Base-by-base conservation (phyloP, 805 yeast genomes). In the Yarrowia bubula region DNA sequence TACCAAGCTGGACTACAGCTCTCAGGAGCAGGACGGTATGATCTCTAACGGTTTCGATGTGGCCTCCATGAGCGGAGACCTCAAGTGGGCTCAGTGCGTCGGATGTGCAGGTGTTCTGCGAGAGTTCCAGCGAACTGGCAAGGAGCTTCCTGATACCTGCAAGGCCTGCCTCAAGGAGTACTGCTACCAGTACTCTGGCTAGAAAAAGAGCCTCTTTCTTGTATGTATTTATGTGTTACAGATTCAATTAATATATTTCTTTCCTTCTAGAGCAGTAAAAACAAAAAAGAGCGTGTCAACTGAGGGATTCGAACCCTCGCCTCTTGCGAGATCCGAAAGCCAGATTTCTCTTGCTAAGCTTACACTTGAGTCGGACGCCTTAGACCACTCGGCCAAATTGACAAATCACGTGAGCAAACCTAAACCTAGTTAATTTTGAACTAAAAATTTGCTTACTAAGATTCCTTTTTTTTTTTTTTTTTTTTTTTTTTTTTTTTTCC, bases 31-130 rank as follows among this genome's bases (percentile, higher is more conserved):
- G 70, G 75, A 78, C 53, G 79, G 81, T 0, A 82, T 90, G 79
- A 84, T 91, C 67, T 75, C 80, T 71, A 91, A 91, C 73, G 96
- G 96, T 17, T 89, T 86, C 74, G 92, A 89, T 70, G 82, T 85
- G 11, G 82, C 89, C 15, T 80, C 93, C 1, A 83, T 84, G 41
- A 88, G 96, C 8, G 74, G 86, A 28, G 96, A 89, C 72, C 73
- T 78, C 8, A 85, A 88, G 53, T 91, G 90, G 87, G 79, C 83
- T 42, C 81, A 86, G 4, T 92, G 97, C 78, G 80, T 91, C 51
- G 89, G 89, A 4, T 92, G 97, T 81, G 97, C 97, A 4, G 83
- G 90, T 60, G 79, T 92, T 65, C 87, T 90, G 74, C 86, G 97
- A 74, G 84, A 87, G 53, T 87, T 88, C 75, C 96, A 91, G 78